These are phyloP conservation scores for Xylaria digitata DNA, from an alignment of 2,329 filamentous ascomycete genomes.

Conservation along the genomic window DNA sequence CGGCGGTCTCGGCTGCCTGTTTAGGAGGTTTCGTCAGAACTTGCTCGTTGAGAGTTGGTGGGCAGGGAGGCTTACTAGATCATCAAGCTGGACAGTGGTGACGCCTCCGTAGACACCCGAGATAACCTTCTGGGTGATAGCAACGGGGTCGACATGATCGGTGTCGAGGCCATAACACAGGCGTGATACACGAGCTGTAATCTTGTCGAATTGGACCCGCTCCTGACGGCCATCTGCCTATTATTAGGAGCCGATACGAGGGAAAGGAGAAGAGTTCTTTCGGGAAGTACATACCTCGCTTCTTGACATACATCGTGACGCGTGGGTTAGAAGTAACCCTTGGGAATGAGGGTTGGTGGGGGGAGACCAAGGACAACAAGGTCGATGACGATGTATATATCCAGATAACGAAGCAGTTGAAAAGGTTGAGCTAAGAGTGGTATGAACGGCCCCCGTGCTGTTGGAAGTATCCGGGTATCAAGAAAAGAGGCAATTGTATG, in stretches of 20 bases:
- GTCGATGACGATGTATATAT: slow-evolving; percentile 13
- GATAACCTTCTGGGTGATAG: slow-evolving; percentile 99
- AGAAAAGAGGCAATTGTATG: slow-evolving; percentile 14
- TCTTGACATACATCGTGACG: slow-evolving; percentile 70
- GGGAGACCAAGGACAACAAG: slow-evolving; percentile 9
- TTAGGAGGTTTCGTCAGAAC: slow-evolving; percentile 39
- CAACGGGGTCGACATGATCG: slow-evolving; percentile 94
- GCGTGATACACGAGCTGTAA: slow-evolving; percentile 96
- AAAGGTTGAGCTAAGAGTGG: neutral
- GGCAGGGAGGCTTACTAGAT: slow-evolving; percentile 76
- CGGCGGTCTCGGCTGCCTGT: slow-evolving; percentile 96
- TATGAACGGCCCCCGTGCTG: slow-evolving; percentile 24
- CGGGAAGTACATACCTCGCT: slow-evolving; percentile 64
- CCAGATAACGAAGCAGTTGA: neutral
- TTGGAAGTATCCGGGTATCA: slow-evolving; percentile 34
- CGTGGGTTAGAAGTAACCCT: slow-evolving; percentile 40
- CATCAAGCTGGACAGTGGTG: slow-evolving; percentile 94
- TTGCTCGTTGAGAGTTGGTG: slow-evolving; percentile 8
- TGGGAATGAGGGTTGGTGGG: slow-evolving; percentile 33
- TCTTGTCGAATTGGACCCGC: slow-evolving; percentile 99
- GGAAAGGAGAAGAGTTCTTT: neutral
- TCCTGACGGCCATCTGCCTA: slow-evolving; percentile 94
- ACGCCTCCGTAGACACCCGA: slow-evolving; percentile 99
- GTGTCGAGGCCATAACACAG: slow-evolving; percentile 97
- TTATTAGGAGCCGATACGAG: slow-evolving; percentile 34